These are phyloP conservation scores for Geotrichum citri-aurantii DNA, from an alignment of 1,139 yeast species.

Conservation along the genomic window DNA sequence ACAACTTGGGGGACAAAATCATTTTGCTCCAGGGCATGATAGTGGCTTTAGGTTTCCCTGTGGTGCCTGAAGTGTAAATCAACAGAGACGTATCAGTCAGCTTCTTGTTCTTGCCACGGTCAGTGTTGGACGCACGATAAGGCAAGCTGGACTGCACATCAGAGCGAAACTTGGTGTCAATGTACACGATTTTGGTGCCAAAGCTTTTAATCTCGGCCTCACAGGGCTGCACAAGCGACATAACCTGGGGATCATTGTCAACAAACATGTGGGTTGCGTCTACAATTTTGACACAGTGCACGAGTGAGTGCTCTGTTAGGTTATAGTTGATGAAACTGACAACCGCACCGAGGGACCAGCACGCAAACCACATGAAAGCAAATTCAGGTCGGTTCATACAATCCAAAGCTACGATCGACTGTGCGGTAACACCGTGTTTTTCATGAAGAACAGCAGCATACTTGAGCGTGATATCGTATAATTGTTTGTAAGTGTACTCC, in stretches of 20 bases:
- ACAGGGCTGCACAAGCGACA: slow-evolving; percentile 49
- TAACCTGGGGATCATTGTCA: slow-evolving; percentile 57
- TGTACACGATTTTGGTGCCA: slow-evolving; percentile 44
- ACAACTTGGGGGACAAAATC: slow-evolving; percentile 58
- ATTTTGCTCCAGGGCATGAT: slow-evolving; percentile 89
- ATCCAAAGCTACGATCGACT: slow-evolving; percentile 70
- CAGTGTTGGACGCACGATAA: slow-evolving; percentile 40
- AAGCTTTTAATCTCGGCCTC: slow-evolving; percentile 42
- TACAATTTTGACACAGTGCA: slow-evolving; percentile 74
- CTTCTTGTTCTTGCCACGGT: slow-evolving; percentile 28
- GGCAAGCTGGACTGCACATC: slow-evolving; percentile 40
- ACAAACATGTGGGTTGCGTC: slow-evolving; percentile 60
- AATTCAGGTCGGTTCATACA: slow-evolving; percentile 82
- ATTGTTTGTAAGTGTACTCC: slow-evolving; percentile 58
- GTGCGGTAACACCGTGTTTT: slow-evolving; percentile 58
- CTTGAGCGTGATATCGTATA: slow-evolving; percentile 59
- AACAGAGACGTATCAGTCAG: slow-evolving; percentile 53
- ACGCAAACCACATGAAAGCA: slow-evolving; percentile 71
- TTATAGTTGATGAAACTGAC: slow-evolving; percentile 88
- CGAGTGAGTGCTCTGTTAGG: slow-evolving; percentile 63
- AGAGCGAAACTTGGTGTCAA: slow-evolving; percentile 45
- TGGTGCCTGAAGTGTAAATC: slow-evolving; percentile 91
- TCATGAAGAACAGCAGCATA: slow-evolving; percentile 59
- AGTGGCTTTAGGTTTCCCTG: slow-evolving; percentile 94
- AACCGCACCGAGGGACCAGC: slow-evolving; percentile 87